Evolutionary conservation across 352 stramenopile species (phyloP).

Genomic region (Pythium apleroticum): DNA sequence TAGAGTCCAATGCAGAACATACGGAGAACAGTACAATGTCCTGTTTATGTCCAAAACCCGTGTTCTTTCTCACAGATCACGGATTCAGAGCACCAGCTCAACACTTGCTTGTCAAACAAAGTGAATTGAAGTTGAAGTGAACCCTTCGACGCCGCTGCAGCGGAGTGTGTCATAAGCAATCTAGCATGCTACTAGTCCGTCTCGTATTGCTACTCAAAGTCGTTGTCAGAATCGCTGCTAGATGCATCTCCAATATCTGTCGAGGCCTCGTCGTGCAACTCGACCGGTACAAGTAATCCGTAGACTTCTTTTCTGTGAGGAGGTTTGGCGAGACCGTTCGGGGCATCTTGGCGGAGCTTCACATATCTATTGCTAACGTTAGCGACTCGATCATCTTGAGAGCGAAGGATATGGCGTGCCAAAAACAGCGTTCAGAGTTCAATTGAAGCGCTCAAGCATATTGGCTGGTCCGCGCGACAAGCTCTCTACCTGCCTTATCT

Average conservation of each 20-base stretch:
- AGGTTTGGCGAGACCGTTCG: conserved; percentile 2
- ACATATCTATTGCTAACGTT: not conserved
- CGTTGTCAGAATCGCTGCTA: not conserved
- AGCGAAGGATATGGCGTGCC: conserved; percentile 12
- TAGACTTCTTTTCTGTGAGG: not conserved
- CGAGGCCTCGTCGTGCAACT: not conserved
- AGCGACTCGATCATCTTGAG: conserved; percentile 9
- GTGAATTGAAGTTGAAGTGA: not conserved
- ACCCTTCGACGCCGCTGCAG: not conserved
- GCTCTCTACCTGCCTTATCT: not conserved
- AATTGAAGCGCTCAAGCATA: conserved; percentile 28
- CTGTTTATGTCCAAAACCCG: too few relatives aligned
- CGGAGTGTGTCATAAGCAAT: too few relatives aligned
- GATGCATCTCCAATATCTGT: not conserved
- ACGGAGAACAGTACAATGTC: too few relatives aligned
- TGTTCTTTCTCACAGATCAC: too few relatives aligned
- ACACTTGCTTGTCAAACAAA: not conserved
- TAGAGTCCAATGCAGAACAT: too few relatives aligned
- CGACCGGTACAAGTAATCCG: not conserved
- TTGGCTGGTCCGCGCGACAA: conserved; percentile 28
- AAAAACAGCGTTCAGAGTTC: conserved; percentile 24
- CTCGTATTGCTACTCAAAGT: not conserved
- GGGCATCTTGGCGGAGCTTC: not conserved
- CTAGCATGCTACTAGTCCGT: not conserved
- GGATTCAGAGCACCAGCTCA: too few relatives aligned